Percentiles rank a stretch among this genome's conserved stretches.
Conservation (phyloP, 176 grass and related monocot genomes). For the Hordeum marinum region DNA sequence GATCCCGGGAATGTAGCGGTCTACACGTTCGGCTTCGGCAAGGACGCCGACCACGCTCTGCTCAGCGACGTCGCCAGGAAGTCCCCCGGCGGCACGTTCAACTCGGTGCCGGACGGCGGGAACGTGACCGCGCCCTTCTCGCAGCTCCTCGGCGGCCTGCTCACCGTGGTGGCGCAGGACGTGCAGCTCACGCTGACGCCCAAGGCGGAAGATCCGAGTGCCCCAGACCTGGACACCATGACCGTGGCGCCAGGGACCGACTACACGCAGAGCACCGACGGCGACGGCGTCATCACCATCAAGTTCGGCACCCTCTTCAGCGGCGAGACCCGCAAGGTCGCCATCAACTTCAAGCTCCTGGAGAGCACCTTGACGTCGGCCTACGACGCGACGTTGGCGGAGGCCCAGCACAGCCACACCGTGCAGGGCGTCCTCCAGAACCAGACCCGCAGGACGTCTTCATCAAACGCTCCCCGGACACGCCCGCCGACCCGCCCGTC, state of each 20-base stretch:
- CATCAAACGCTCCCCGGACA: not conserved
- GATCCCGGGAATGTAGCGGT: not conserved
- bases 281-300: not conserved
- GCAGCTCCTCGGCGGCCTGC: slow-evolving; percentile 22
- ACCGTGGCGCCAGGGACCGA: not conserved
- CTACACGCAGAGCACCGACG: not conserved
- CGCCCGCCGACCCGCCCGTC: not conserved
- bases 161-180: slow-evolving; percentile 28
- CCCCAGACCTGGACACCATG: not conserved
- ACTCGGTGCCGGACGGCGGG: not conserved
- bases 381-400: not conserved
- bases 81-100: slow-evolving; percentile 2
- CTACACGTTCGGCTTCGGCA: slow-evolving; percentile 22
- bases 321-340: not conserved
- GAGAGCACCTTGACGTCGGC: not conserved
- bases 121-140: not conserved
- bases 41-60: not conserved
- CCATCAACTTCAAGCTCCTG: not conserved
- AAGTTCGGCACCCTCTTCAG: slow-evolving; percentile 29
- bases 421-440: not conserved
- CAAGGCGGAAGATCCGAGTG: not conserved
- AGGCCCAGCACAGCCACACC: not conserved
- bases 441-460: not conserved
- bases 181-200: slow-evolving; percentile 6
- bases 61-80: not conserved